phyloP scores from a whole-genome alignment of 1,284 basidiomycete genomes.

The Moesziomyces aphidis region DNA sequence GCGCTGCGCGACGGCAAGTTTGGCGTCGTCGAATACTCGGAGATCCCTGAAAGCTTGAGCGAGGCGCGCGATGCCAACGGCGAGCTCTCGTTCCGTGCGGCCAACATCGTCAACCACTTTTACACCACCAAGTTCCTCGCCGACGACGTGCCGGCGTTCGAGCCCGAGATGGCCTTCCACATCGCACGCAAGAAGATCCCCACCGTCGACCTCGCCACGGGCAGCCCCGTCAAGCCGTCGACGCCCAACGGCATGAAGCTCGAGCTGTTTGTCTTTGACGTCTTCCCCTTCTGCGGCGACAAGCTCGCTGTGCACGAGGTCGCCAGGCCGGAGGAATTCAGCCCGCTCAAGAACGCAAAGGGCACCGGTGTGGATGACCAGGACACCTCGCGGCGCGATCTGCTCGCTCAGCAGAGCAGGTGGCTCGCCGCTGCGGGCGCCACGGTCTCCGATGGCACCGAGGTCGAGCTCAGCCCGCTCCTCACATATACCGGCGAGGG shows the following conservation, averaged over 20 bases:
- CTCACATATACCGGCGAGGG: constrained; percentile 93
- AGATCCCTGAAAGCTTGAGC: constrained; percentile 88
- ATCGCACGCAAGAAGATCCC: constrained; percentile 98
- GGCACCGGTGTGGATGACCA: constrained; percentile 94
- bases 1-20: constrained; percentile 84
- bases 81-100: constrained; percentile 85
- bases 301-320: constrained; percentile 89
- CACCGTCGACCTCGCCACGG: constrained; percentile 73
- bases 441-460: constrained; percentile 75
- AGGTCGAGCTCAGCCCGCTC: constrained; percentile 90
- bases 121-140: constrained; percentile 91
- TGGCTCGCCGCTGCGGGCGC: constrained; percentile 88
- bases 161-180: constrained; percentile 92
- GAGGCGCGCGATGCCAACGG: constrained; percentile 78
- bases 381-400: constrained; percentile 86
- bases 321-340: constrained; percentile 88
- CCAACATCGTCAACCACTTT: constrained; percentile 98
- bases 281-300: constrained; percentile 86
- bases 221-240: constrained; percentile 77
- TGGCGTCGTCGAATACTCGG: constrained; percentile 96
- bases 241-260: constrained; percentile 99
- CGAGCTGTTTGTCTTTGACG: constrained; percentile 98
- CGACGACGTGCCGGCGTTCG: constrained; percentile 79
- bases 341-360: constrained; percentile 96
- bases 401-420: constrained; percentile 87